Evolutionary conservation across 225 moss, liverwort and hornwort species (phyloP), one percentile per base, ranked within the genome.

Genomic region (Pleurozium schreberi): DNA sequence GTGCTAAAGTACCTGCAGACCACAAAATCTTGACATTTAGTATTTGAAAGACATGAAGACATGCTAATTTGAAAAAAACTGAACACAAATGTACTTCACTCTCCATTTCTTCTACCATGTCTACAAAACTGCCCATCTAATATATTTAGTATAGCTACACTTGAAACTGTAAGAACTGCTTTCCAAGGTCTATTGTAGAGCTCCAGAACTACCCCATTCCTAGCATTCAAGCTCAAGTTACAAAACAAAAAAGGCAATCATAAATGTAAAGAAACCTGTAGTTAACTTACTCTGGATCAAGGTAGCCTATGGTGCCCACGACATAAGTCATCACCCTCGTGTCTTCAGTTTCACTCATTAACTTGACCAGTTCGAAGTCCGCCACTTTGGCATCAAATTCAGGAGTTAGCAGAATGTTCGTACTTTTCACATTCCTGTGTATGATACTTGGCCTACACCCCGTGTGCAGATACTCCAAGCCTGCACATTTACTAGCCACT

Each of bases 281-380:
- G 19, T 20, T 43, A 61, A 82, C 82, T 33, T 63, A 82, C 82
- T 82, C 63, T 45, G 63, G 82, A 63, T 23, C 82, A 3, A 63
- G 6, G 5, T 63, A 63, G 63, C 82, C 34, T 2, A 0, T 0
- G 20, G 63, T 47, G 11, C 47, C 34, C 16, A 10, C 0, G 16
- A 25, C 14, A 16, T 14, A 0, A 45, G 22, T 33, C 9, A 5
- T 10, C 33, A 62, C 21, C 0, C 6, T 45, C 2, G 43, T 31
- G 9, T 22, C 43, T 7, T 45, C 15, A 30, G 33, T 58, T 28
- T 58, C 40, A 40, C 28, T 28, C 58, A 28, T 40, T 18, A 58
- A 18, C 8, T 18, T n/a, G 40, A 3, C 5, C 40, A 80, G 1
- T 40, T 3, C 18, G 0, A 40, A 40, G 28, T 82, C 16, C 11